Base-by-base conservation (phyloP, 2,329 filamentous ascomycete species). In the Pseudogymnoascus sp. region DNA sequence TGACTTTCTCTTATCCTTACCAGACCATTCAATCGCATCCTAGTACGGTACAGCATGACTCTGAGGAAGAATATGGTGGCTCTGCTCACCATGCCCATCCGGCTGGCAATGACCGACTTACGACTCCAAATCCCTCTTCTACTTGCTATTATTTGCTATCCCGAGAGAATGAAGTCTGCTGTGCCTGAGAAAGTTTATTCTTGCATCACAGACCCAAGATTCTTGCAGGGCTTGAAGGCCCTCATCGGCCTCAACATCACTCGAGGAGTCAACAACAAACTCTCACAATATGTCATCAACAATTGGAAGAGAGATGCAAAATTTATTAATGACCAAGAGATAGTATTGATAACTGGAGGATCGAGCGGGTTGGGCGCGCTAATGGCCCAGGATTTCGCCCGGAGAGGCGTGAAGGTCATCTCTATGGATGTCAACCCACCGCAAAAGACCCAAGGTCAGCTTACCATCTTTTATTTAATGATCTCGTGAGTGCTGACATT, bases 301-400 rank as follows among this genome's bases (percentile, higher is more conserved):
- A 80, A 80, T 69, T 83, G 78, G 76, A 76, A 71, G 10, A 69
- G 68, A n/a, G 80, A 83, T 67, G 74, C 71, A 27, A 74, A 71
- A 31, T 88, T 87, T 71, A 79, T 84, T 17, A 90, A 88, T 85
- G 77, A 78, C 35, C 80, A 79, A 59, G 88, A 91, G 74, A 77
- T 91, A 42, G 86, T 89, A 2, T 77, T 92, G 44, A 80, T 92
- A 15, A 91, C 89, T 0, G 89, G 90, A 5, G 90, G 89, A 5
- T 83, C 85, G 48, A 84, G 84, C 65, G 90, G 89, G 0, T 91
- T 93, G 67, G 89, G 90, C 4, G 82, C 80, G 33, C 74, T 80
- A 39, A 80, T 91, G 15, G 87, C 87, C 9, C 78, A 80, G 65
- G 73, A 86, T 58, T 79, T 93, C 29, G 85, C 84, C 1, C 82